Conservation (phyloP, 306 rosid genomes). For the Rosa chinensis region DNA sequence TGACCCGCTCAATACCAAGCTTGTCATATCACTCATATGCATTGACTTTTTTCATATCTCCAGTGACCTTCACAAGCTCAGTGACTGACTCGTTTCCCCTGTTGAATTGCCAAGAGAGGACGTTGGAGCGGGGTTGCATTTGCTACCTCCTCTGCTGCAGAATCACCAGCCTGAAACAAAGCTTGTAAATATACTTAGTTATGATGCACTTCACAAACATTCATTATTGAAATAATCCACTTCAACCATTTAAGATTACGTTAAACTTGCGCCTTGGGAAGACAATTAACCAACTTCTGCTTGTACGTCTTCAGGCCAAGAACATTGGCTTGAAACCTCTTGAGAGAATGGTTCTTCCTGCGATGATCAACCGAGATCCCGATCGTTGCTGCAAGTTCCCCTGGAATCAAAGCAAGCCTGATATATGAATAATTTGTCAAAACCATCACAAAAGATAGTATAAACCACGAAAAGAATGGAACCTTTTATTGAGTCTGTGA, state of each 20-base stretch:
- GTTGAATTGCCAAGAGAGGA: slow-evolving; percentile 30
- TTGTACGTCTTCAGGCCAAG: slow-evolving; percentile 61
- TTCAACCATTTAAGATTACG: slow-evolving; percentile 22
- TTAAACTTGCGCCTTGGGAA: slow-evolving; percentile 62
- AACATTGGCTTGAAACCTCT: slow-evolving; percentile 54
- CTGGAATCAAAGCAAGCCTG: slow-evolving; percentile 58
- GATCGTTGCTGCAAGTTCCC: slow-evolving; percentile 50
- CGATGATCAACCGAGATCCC: slow-evolving; percentile 63
- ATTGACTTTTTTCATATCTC: slow-evolving; percentile 48
- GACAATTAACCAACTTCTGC: slow-evolving; percentile 51
- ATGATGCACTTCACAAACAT: background rate
- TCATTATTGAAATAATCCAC: background rate
- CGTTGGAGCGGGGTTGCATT: slow-evolving; percentile 61
- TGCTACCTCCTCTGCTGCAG: slow-evolving; percentile 56
- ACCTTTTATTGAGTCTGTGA: background rate
- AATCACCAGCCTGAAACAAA: slow-evolving; percentile 54
- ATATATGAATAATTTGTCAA: background rate
- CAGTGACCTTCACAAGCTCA: slow-evolving; percentile 55
- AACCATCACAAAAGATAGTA: background rate
- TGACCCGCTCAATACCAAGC: slow-evolving; percentile 49
- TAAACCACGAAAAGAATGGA: background rate
- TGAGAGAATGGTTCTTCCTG: slow-evolving; percentile 47
- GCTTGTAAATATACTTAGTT: background rate
- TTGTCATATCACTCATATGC: slow-evolving; percentile 42
- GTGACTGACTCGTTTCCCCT: slow-evolving; percentile 22